phyloP scores from a whole-genome alignment of 495 filamentous ascomycete species.

The Oleoguttula mirabilis region DNA sequence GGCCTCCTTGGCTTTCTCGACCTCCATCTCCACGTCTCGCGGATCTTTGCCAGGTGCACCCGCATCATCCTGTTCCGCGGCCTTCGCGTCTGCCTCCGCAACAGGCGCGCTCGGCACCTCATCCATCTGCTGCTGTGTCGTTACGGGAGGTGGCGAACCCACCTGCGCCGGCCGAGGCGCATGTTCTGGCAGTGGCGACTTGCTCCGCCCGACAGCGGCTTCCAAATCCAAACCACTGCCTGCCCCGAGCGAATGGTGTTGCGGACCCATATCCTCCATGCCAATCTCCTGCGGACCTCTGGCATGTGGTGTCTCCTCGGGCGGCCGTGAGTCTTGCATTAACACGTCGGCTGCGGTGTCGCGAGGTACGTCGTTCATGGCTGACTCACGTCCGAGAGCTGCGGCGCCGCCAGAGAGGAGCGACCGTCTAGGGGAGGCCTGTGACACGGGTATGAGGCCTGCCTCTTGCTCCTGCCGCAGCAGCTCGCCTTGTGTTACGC shows the following conservation, averaged over 20 bases:
- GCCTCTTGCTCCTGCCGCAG: constrained; percentile 68
- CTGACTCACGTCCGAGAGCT: constrained; percentile 12
- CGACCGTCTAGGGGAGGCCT: constrained; percentile 26
- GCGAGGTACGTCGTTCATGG: not conserved
- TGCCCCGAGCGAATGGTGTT: constrained; percentile 30
- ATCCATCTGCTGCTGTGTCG: not conserved
- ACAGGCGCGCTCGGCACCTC: not conserved
- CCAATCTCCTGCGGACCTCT: constrained; percentile 73
- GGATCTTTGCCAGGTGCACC: constrained; percentile 6
- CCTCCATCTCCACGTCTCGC: constrained; percentile 7
- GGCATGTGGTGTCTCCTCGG: constrained; percentile 60
- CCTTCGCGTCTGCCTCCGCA: not conserved
- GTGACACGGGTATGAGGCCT: constrained; percentile 46
- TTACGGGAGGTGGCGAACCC: not conserved
- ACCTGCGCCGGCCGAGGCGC: not conserved
- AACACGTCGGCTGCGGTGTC: not conserved
- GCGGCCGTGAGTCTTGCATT: not conserved
- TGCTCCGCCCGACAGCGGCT: constrained; percentile 26
- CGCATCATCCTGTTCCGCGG: constrained; percentile 2
- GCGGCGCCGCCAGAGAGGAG: constrained; percentile 16
- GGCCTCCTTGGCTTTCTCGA: constrained; percentile 4
- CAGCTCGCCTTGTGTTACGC: constrained; percentile 64
- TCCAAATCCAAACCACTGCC: constrained; percentile 29
- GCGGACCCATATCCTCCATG: constrained; percentile 75
- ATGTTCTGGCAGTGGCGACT: constrained; percentile 4